A percentile compares a stretch with the other conserved stretches of the same genome.
Evolutionary conservation across 2,329 filamentous ascomycete species (phyloP).

Genomic region (Fusarium cicatricum): DNA sequence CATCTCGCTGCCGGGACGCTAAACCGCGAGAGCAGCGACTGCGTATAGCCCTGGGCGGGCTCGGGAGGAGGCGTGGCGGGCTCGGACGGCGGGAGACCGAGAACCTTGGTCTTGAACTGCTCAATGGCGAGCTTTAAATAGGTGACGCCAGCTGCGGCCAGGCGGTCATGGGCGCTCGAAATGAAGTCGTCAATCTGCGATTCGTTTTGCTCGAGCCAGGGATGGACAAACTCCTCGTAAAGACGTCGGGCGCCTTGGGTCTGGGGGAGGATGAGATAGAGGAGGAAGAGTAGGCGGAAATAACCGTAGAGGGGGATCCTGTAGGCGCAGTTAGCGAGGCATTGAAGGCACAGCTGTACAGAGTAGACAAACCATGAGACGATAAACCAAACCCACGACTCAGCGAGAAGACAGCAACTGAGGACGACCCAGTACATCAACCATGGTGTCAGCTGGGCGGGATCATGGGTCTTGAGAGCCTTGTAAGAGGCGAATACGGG

Average conservation of each 20-base stretch:
- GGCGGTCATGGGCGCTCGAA: constrained; percentile 78
- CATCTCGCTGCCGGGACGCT: constrained; percentile 77
- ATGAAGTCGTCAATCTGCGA: constrained; percentile 90
- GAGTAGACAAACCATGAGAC: constrained; percentile 67
- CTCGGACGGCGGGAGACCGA: constrained; percentile 74
- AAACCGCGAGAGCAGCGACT: constrained; percentile 85
- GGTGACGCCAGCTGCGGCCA: constrained; percentile 77
- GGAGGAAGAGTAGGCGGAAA: constrained; percentile 84
- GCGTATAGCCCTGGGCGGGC: constrained; percentile 71
- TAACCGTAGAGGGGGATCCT: constrained; percentile 95
- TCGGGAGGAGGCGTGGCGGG: constrained; percentile 51
- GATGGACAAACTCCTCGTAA: constrained; percentile 86
- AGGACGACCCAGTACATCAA: constrained; percentile 99
- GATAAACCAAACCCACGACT: constrained; percentile 89
- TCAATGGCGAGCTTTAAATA: constrained; percentile 78
- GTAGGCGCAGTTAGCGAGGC: not conserved
- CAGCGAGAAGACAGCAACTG: constrained; percentile 79
- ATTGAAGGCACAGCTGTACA: not conserved
- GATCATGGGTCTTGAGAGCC: constrained; percentile 91
- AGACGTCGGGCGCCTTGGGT: constrained; percentile 90
- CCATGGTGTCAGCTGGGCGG: constrained; percentile 92
- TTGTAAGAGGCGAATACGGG: constrained; percentile 98
- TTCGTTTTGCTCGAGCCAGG: constrained; percentile 89
- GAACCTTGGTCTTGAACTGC: constrained; percentile 74
- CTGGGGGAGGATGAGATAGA: constrained; percentile 96